Conservation (phyloP, 2,329 filamentous ascomycete genomes). For the Talaromyces sp. region DNA sequence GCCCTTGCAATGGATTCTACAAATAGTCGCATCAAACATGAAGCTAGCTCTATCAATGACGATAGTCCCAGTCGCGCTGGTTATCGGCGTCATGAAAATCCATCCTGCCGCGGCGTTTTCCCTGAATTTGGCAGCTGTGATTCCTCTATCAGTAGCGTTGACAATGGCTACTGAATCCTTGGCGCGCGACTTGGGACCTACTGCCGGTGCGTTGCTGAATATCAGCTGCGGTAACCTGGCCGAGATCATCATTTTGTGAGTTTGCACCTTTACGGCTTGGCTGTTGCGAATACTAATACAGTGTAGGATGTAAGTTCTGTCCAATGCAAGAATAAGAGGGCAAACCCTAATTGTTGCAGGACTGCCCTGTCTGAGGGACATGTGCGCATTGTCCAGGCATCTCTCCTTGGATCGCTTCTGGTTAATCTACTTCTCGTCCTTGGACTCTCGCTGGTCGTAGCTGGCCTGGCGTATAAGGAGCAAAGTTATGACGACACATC, state of each 20-base stretch:
- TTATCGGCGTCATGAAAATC: background rate
- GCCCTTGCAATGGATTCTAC: background rate
- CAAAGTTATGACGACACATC: constrained; percentile 91
- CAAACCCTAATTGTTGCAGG: background rate
- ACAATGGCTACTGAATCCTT: constrained; percentile 67
- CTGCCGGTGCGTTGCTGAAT: constrained; percentile 63
- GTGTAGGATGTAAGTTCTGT: background rate
- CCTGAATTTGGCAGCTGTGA: constrained; percentile 66
- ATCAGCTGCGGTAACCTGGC: constrained; percentile 72
- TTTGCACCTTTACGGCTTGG: background rate
- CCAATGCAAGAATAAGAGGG: background rate
- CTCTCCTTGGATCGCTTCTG: constrained; percentile 76
- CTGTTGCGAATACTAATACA: background rate
- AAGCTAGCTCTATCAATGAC: background rate
- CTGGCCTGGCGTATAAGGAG: constrained; percentile 74
- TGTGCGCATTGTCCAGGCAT: constrained; percentile 83
- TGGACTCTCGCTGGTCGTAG: constrained; percentile 80
- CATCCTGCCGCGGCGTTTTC: constrained; percentile 35
- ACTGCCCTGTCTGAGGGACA: constrained; percentile 47
- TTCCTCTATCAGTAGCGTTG: constrained; percentile 64
- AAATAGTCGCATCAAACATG: background rate
- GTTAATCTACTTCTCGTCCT: constrained; percentile 80
- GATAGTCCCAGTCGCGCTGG: background rate
- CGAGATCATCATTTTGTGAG: constrained; percentile 63
- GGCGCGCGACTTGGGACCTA: constrained; percentile 62